A percentile compares a stretch with the other conserved stretches of the same genome.
phyloP scores from a whole-genome alignment of 371 early-diverging fungal genomes.

The Syncephalastrum monosporum region DNA sequence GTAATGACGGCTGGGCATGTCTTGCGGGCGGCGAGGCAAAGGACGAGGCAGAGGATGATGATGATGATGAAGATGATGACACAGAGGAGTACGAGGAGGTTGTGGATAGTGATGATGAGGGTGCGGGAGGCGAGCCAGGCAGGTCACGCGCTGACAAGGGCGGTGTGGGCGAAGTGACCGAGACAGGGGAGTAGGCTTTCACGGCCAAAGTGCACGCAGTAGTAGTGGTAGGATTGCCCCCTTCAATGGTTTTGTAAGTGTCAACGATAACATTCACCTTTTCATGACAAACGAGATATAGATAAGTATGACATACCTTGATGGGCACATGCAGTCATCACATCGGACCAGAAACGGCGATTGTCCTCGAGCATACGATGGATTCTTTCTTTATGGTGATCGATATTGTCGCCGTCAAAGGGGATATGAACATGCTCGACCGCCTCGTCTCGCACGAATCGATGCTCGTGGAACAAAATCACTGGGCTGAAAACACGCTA shows the following conservation, averaged over 20 bases:
- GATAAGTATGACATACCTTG: no score
- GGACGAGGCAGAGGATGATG: no score
- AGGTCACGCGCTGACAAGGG: background rate
- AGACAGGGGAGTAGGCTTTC: no score
- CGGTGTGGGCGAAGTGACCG: background rate
- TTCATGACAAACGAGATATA: conserved; percentile 1
- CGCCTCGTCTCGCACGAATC: conserved; percentile 23
- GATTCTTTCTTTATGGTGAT: conserved; percentile 27
- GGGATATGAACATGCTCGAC: conserved; percentile 31
- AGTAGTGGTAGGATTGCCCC: no score
- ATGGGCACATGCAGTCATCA: conserved; percentile 17
- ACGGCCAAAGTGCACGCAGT: no score
- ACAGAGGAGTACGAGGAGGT: no score
- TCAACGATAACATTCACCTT: background rate
- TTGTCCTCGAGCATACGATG: conserved; percentile 35
- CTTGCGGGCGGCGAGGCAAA: no score
- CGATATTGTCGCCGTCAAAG: conserved; percentile 10
- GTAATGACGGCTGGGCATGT: conserved; percentile 5
- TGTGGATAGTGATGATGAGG: no score
- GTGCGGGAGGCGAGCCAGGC: background rate
- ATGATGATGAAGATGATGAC: no score
- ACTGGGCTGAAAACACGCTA: conserved; percentile 36
- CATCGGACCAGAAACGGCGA: conserved; percentile 36
- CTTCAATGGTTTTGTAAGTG: no score
- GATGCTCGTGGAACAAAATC: conserved; percentile 39